Evolutionary conservation across 1,139 yeast genomes (phyloP), one percentile per base, ranked within the genome.

Genomic region (Kodamaea sp.): DNA sequence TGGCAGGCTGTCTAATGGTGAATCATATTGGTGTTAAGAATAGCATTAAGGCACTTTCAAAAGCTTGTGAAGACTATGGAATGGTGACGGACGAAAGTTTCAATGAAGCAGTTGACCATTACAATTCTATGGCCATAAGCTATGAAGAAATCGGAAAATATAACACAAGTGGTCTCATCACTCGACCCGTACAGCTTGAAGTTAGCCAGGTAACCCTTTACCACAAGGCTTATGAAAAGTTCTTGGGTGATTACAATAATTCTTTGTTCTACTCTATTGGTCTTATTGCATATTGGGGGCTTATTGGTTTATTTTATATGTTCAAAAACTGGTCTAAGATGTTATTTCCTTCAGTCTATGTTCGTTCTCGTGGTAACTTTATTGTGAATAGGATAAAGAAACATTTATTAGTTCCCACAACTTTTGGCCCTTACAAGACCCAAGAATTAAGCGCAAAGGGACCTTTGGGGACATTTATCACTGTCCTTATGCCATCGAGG

Each of bases 261-360:
- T 66, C 80, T 3, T 60, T 72, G 38, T 73, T 59, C 44, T 67
- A 72, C 47, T 83, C 84, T 8, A 57, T 68, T 20, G 80, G 70
- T 2, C 39, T 68, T 24, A 47, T 77, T 25, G 77, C 74, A 0
- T 78, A 66, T 49, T 77, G 82, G 80, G 67, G 62, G 1, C 38
- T 70, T 4, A 60, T 79, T 7, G 50, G 77, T 43, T 23, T 77
- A 1, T 26, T 69, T 25, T 70, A 73, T 4, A 63, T 65, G 2
- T 31, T 71, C 11, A 52, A 61, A 36, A 74, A 78, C 50, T 70
- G 78, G 76, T 24, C 39, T 11, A 58, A 52, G 35, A 24, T 52
- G 4, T 42, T 66, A 25, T 54, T 55, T 31, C 73, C 73, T 5
- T 34, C 34, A 33, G 22, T 27, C 6, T 40, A 36, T 26, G 37